phyloP scores from a whole-genome alignment of 208 protist species.

The Trypanosoma caninum region DNA sequence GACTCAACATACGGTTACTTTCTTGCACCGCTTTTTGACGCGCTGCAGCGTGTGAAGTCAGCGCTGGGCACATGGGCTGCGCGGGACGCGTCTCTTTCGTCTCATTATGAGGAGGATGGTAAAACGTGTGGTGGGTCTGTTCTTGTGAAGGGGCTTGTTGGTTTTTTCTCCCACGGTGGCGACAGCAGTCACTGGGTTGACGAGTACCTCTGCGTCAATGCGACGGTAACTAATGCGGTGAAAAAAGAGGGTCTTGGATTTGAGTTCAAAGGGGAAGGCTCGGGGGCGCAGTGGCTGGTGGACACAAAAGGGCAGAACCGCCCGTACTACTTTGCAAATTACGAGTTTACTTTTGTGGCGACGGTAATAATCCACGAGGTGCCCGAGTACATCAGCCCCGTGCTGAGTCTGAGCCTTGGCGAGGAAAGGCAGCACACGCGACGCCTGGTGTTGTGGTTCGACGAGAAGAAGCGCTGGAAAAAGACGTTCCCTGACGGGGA shows the following conservation, averaged over 20 bases:
- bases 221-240: neutral
- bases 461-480: neutral
- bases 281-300: constrained; percentile 13
- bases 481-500: neutral
- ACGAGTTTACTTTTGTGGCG: constrained; percentile 10
- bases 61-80: neutral
- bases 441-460: neutral
- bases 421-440: neutral
- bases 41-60: constrained; percentile 1
- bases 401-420: constrained; percentile 7
- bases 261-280: neutral
- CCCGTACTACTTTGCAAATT: constrained; percentile 9
- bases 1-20: neutral
- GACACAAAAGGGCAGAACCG: constrained; percentile 14
- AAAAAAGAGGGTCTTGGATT: neutral
- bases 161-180: neutral
- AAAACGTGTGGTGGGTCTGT: neutral
- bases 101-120: neutral
- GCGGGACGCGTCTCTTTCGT: neutral
- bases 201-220: constrained; percentile 10
- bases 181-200: neutral
- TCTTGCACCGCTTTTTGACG: constrained; percentile 3
- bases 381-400: neutral
- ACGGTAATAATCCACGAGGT: constrained; percentile 2
- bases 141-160: constrained; percentile 4